Base-by-base conservation (phyloP, 371 early-diverging fungal genomes). In the Syncephalastrum sp. region DNA sequence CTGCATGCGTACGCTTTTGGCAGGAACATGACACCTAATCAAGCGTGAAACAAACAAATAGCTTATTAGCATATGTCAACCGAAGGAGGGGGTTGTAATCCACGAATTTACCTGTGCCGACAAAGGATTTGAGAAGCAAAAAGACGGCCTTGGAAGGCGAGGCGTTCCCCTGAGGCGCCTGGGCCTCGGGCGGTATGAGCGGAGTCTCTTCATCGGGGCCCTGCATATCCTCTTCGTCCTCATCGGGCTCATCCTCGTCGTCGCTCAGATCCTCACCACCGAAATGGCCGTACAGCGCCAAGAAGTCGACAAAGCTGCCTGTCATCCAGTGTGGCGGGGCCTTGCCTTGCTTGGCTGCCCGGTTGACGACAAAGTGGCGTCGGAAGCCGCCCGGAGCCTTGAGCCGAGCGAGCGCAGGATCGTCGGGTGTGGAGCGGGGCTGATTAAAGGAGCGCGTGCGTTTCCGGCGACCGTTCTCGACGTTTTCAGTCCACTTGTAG, bases 251-350 rank as follows among this genome's bases (percentile, higher is more conserved):
- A 15, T 54, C 63, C 6, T 58, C 61, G 7, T 53, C 57, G 27
- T 78, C 75, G 24, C 73, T 71, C 27, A 73, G 49, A 49, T 78
- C 79, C 25, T 78, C 79, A 56, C 97, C 98, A 27, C 94, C 97
- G 70, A 94, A 97, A 63, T 93, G 93, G 16, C 95, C 95, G 64
- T 91, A 96, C 57, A 97, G 76, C 21, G 89, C 91, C 65, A 96
- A 78, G 63, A 95, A 96, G 68, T 96, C 96, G 46, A 95, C 87
- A 82, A 95, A 97, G 60, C 87, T 91, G 43, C 85, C 75, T 2
- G 96, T 93, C 70, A 95, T 76, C 54, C 91, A 80, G 52, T 83
- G 79, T 24, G 88, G 82, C 21, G 84, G 85, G 81, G n/a, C 92
- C 91, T 58, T 81, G 71, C 23, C 74, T 74, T 29, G 73, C 75